Percentiles rank a stretch among this genome's conserved stretches.
Conservation (phyloP, 2,329 filamentous ascomycete species). For the Trichophyton benhamiae region DNA sequence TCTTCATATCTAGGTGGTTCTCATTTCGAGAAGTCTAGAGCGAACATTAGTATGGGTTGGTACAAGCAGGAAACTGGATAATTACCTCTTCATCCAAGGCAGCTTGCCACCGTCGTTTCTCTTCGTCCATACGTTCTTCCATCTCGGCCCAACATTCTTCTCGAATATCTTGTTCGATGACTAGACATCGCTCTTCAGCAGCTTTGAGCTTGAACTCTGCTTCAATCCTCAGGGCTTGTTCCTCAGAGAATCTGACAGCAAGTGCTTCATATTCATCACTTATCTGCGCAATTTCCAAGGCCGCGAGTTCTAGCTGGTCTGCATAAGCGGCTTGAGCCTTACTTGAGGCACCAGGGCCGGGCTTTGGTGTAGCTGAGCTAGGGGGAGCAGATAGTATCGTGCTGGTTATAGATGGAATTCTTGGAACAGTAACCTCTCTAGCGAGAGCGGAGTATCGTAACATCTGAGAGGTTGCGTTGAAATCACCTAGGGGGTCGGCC, state of each 20-base stretch:
- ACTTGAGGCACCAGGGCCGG: constrained; percentile 16
- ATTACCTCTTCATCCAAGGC: constrained; percentile 60
- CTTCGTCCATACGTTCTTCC: constrained; percentile 60
- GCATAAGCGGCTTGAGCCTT: constrained; percentile 29
- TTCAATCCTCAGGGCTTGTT: constrained; percentile 56
- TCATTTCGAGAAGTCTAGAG: constrained; percentile 54
- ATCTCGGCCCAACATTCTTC: constrained; percentile 84
- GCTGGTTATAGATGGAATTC: constrained; percentile 68
- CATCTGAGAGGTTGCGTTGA: constrained; percentile 93
- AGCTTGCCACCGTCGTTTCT: constrained; percentile 69
- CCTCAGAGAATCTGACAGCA: constrained; percentile 54
- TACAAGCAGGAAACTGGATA: background rate
- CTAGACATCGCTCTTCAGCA: constrained; percentile 51
- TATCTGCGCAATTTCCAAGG: constrained; percentile 69
- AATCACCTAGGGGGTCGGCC: constrained; percentile 83
- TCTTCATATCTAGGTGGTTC: constrained; percentile 76
- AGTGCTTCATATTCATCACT: constrained; percentile 65
- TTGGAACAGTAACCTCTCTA: constrained; percentile 80
- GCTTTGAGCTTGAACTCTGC: constrained; percentile 62
- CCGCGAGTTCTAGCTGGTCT: constrained; percentile 69
- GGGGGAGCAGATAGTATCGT: constrained; percentile 43
- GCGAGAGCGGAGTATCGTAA: constrained; percentile 87
- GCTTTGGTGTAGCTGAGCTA: constrained; percentile 21
- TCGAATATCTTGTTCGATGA: constrained; percentile 70
- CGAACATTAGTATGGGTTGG: constrained; percentile 6